Conservation (phyloP, 805 yeast species). For the Zygoascus biomembranicola region DNA sequence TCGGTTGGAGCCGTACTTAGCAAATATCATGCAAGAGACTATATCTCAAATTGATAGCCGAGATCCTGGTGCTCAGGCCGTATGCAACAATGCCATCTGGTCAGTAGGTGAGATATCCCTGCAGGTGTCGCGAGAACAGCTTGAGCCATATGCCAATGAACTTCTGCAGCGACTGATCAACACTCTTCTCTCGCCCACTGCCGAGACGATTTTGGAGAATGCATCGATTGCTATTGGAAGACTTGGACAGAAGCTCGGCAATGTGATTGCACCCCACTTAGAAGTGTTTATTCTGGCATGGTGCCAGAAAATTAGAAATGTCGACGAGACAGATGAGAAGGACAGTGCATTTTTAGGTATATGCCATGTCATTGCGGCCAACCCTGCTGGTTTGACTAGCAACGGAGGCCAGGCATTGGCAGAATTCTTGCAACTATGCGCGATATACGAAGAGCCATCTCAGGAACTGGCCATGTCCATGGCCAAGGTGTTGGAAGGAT, state of each 20-base stretch:
- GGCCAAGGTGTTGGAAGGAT: constrained; percentile 21
- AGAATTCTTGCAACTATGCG: constrained; percentile 52
- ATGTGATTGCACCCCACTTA: constrained; percentile 49
- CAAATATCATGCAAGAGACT: constrained; percentile 34
- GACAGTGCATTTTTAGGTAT: constrained; percentile 82
- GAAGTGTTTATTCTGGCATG: constrained; percentile 54
- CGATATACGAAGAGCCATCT: constrained; percentile 18
- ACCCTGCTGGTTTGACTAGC: constrained; percentile 55
- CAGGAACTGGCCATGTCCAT: constrained; percentile 17
- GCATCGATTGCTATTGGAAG: constrained; percentile 87
- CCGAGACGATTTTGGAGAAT: constrained; percentile 69
- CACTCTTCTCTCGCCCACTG: constrained; percentile 41
- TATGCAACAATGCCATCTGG: constrained; percentile 89
- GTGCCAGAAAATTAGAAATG: constrained; percentile 58
- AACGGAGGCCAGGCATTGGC: constrained; percentile 37
- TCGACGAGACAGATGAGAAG: constrained; percentile 80
- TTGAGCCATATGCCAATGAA: constrained; percentile 44
- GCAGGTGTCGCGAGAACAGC: constrained; percentile 37
- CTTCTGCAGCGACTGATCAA: constrained; percentile 51
- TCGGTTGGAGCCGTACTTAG: constrained; percentile 26
- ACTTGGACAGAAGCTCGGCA: constrained; percentile 58
- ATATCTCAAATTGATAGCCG: constrained; percentile 51
- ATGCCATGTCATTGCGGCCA: constrained; percentile 54
- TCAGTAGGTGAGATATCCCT: constrained; percentile 80
- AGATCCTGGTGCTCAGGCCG: constrained; percentile 55